Base-by-base conservation (phyloP, 768 basidiomycete genomes). In the Leucogyrophana mollusca region DNA sequence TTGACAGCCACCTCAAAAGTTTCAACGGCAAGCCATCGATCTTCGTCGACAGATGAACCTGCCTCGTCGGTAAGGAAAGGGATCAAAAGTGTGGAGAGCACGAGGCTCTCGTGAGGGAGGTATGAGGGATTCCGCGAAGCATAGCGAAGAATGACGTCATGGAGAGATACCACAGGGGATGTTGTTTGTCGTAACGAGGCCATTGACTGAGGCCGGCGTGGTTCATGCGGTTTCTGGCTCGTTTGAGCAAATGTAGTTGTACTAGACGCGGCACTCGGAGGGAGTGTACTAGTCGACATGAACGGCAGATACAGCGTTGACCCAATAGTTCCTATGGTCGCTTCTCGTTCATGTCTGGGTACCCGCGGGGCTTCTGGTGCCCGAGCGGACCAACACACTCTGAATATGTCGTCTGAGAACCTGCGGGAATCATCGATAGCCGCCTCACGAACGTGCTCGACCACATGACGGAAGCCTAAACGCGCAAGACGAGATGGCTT, bases 391-490 rank as follows among this genome's bases (percentile, higher is more conserved):
- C 73, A 74, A 55, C 80, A 85, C 3, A 81, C 75, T 46, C 68
- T 74, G 50, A 74, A 66, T 3, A 89, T 66, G 27, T 85, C 83
- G 43, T 76, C 73, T 4, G 75, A 69, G 40, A 86, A 75, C 53
- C 69, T 73, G 11, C 70, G 71, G 13, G 65, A 62, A 39, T 82
- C 77, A 34, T 81, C 78, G 0, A 69, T 63, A 16, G 68, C 67
- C 33, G 71, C 68, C 44, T 79, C 82, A 21, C 74, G 74, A 3
- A 70, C 83, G 46, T 80, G 74, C 25, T 87, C 85, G 1, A 86
- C 84, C 10, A 85, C 78, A 18, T 87, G 82, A 38, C 73, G 73
- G 52, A 85, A 80, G 2, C 78, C 82, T 10, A 83, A 61, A 37
- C 72, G 60, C 10, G 66, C 72, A 23, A 83, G 59, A 11, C 77